A percentile compares a stretch with the other conserved stretches of the same genome.
Conservation (phyloP, 129 eudicot species). For the Logfia minima region DNA sequence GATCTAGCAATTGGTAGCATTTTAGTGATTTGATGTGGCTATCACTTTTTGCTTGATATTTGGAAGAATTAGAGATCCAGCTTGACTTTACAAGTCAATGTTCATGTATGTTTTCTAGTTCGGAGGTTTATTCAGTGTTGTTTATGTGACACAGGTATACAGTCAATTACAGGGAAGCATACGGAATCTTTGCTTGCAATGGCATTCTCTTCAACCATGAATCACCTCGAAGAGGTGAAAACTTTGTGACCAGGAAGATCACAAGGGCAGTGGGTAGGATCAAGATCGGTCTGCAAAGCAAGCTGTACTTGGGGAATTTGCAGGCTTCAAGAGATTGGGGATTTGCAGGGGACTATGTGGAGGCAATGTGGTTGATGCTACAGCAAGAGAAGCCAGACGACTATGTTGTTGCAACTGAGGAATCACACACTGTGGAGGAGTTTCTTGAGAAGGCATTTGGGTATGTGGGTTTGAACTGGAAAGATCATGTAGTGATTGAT, state of each 20-base stretch:
- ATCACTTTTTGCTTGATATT: background rate
- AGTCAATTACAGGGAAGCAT: conserved; percentile 94
- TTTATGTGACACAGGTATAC: conserved; percentile 55
- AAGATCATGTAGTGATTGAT: conserved; percentile 86
- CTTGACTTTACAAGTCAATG: background rate
- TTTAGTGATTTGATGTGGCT: background rate
- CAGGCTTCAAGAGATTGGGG: conserved; percentile 99
- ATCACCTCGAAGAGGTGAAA: conserved; percentile 91
- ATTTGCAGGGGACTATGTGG: conserved; percentile 96
- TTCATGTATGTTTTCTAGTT: conserved; percentile 1
- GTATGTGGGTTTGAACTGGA: conserved; percentile 92
- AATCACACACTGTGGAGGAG: conserved; percentile 94
- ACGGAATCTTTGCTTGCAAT: conserved; percentile 91
- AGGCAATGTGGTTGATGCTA: conserved; percentile 99
- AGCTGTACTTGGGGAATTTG: conserved; percentile 79
- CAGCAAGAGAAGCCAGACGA: conserved; percentile 98
- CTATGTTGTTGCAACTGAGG: conserved; percentile 97
- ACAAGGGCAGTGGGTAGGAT: conserved; percentile 97
- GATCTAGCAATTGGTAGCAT: conserved; percentile 11
- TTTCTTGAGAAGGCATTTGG: conserved; percentile 84
- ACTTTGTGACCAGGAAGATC: conserved; percentile 95
- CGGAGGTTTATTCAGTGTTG: conserved; percentile 7
- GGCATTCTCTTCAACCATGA: conserved; percentile 96
- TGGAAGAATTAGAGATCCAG: background rate
- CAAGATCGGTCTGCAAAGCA: conserved; percentile 88